Conservation (phyloP, 2,329 filamentous ascomycete species). For the Monosporascus sp. region DNA sequence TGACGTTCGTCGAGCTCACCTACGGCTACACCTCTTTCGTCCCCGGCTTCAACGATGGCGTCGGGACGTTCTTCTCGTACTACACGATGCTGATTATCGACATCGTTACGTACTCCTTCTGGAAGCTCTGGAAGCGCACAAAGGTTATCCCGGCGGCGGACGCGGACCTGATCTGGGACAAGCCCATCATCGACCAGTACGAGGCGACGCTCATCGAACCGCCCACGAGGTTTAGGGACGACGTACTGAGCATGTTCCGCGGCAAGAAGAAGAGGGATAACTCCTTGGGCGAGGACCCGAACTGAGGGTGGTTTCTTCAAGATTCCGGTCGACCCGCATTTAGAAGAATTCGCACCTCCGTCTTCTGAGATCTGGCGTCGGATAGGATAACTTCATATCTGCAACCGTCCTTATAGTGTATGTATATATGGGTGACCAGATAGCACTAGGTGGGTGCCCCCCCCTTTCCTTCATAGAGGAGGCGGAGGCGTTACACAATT, state of each 20-base stretch:
- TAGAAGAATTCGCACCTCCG: too few species aligned
- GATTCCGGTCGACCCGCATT: too few species aligned
- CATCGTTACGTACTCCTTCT: conserved; percentile 51
- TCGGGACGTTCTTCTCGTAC: conserved; percentile 35
- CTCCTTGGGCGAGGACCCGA: conserved; percentile 16
- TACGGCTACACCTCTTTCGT: conserved; percentile 52
- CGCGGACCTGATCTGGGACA: conserved; percentile 56
- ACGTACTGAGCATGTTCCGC: conserved; percentile 34
- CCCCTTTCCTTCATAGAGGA: too few species aligned
- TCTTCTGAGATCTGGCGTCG: too few species aligned
- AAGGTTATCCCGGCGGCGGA: conserved; percentile 47
- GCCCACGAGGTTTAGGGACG: conserved; percentile 42
- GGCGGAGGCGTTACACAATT: too few species aligned
- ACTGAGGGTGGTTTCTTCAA: neutral
- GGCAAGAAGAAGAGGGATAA: conserved; percentile 25
- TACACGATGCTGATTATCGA: conserved; percentile 45
- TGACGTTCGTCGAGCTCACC: conserved; percentile 39
- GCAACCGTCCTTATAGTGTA: too few species aligned
- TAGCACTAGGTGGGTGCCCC: too few species aligned
- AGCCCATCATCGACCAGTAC: conserved; percentile 52
- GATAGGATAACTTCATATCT: too few species aligned
- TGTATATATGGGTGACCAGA: too few species aligned
- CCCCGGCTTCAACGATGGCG: conserved; percentile 30
- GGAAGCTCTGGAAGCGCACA: conserved; percentile 60
- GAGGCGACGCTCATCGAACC: conserved; percentile 40